Evolutionary conservation across 768 basidiomycete species (phyloP), one percentile per base, ranked within the genome.

Genomic region (Trametes cubensis): DNA sequence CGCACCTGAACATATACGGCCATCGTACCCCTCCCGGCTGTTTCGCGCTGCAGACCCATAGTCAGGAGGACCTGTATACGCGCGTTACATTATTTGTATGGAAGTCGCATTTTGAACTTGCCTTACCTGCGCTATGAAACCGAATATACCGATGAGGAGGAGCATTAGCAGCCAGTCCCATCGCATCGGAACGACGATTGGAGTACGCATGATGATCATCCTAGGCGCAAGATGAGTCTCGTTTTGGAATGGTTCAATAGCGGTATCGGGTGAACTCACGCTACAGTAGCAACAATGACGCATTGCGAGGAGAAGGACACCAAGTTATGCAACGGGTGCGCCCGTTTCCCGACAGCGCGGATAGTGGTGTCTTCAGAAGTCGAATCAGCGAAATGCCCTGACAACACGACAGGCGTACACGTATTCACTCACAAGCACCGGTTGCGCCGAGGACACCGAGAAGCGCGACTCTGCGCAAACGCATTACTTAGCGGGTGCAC

Each of bases 271-370:
- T n/a, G 25, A 2, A 58, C 70, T 47, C 41, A 74, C 73, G 65
- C 74, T 56, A 77, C 30, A 10, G 73, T 67, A 1, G 75, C 77
- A 2, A 75, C 73, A 23, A 80, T 66, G 0, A 86, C 80, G 54
- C 83, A 87, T 64, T 83, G 78, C 8, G 80, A 71, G 1, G 88
- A 85, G 71, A 88, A 93, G 56, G 83, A 91, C 0, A 80, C 74
- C 67, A 94, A 79, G 2, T 83, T 78, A 70, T 95, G 93, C 59
- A 93, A 72, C 0, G 92, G 79, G 65, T 90, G 87, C 1, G 92
- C 92, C 5, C 87, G 80, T 60, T 82, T 86, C 0, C 93, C 92
- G 40, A 94, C 90, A 0, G 83, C 83, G 11, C 91, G 83, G 26
- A 87, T 80, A 4, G 77, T 72, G 0, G 80, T 78, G 62, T 81